Conservation (phyloP, 176 grass and related monocot genomes). For the Puya raimondii region DNA sequence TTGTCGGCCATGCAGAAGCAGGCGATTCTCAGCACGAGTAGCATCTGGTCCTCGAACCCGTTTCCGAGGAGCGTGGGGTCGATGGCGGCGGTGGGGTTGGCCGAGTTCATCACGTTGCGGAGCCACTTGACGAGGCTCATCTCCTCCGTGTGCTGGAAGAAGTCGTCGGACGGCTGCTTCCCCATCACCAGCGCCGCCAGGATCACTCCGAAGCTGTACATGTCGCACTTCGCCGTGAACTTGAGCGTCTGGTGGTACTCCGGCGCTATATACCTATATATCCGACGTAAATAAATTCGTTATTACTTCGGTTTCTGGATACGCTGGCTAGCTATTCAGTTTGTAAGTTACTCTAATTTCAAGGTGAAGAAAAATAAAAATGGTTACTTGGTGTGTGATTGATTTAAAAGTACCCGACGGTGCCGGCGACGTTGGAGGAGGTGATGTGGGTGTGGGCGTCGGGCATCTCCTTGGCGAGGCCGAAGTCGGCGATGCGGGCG, state of each 20-base stretch:
- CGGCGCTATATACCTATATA: conserved; percentile 41
- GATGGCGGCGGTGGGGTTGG: conserved; percentile 26
- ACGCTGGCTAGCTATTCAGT: no score
- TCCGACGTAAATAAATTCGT: no score
- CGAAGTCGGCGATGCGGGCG: conserved; percentile 72
- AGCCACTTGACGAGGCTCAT: conserved; percentile 57
- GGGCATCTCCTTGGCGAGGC: conserved; percentile 58
- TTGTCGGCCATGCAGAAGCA: conserved; percentile 61
- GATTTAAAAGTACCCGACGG: conserved; percentile 65
- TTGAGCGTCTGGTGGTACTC: conserved; percentile 71
- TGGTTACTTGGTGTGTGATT: no score
- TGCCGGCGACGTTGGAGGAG: conserved; percentile 51
- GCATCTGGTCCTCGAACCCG: conserved; percentile 59
- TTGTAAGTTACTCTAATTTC: no score
- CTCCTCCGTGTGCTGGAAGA: conserved; percentile 61
- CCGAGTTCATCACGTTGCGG: conserved; percentile 13
- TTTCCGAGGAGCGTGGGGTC: conserved; percentile 33
- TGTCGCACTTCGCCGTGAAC: conserved; percentile 77
- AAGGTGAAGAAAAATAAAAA: no score
- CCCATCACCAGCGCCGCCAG: conserved; percentile 68
- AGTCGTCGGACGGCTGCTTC: conserved; percentile 53
- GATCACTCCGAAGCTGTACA: conserved; percentile 91
- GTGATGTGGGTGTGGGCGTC: conserved; percentile 42
- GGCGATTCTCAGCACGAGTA: conserved; percentile 53
- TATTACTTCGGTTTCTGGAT: no score